Conservation (phyloP, 176 grass and related monocot species). For the Aegilops bicornis region DNA sequence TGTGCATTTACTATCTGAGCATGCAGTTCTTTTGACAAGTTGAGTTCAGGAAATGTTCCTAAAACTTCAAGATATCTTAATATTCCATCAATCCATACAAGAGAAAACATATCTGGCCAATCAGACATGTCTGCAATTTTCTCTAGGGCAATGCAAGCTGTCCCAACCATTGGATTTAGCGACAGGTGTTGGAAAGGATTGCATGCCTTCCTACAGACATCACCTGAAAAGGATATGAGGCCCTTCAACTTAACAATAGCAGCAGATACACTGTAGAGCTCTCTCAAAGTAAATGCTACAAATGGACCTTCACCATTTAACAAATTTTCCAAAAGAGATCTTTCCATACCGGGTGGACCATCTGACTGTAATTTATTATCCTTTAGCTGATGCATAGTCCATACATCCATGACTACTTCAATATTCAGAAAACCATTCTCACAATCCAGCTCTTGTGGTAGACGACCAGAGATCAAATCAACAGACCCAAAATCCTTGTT, state of each 20-base stretch:
- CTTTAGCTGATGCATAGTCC: slow-evolving; percentile 30
- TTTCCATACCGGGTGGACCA: slow-evolving; percentile 26
- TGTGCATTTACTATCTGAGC: slow-evolving; percentile 56
- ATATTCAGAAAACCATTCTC: slow-evolving; percentile 58
- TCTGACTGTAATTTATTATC: slow-evolving; percentile 19
- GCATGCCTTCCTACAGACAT: slow-evolving; percentile 33
- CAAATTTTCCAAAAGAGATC: slow-evolving; percentile 50
- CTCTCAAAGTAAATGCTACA: slow-evolving; percentile 58
- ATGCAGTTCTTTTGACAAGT: slow-evolving; percentile 67
- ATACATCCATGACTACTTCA: slow-evolving; percentile 50
- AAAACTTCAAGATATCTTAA: slow-evolving; percentile 82
- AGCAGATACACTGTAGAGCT: slow-evolving; percentile 75
- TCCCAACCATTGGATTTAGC: slow-evolving; percentile 47
- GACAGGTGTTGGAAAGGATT: slow-evolving; percentile 38
- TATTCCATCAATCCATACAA: slow-evolving; percentile 82
- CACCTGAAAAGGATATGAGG: slow-evolving; percentile 33
- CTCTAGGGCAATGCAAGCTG: slow-evolving; percentile 60
- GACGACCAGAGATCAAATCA: slow-evolving; percentile 20
- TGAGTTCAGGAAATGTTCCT: slow-evolving; percentile 57
- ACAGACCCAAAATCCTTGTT: slow-evolving; percentile 34
- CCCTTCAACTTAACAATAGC: slow-evolving; percentile 70
- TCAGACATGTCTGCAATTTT: slow-evolving; percentile 67
- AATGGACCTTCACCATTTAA: slow-evolving; percentile 58
- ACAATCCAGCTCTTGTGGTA: slow-evolving; percentile 42
- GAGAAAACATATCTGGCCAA: slow-evolving; percentile 53